A percentile compares a stretch with the other conserved stretches of the same genome.
These are phyloP conservation scores for Crithidia thermophila DNA, from an alignment of 208 protist species.

Conservation along the genomic window DNA sequence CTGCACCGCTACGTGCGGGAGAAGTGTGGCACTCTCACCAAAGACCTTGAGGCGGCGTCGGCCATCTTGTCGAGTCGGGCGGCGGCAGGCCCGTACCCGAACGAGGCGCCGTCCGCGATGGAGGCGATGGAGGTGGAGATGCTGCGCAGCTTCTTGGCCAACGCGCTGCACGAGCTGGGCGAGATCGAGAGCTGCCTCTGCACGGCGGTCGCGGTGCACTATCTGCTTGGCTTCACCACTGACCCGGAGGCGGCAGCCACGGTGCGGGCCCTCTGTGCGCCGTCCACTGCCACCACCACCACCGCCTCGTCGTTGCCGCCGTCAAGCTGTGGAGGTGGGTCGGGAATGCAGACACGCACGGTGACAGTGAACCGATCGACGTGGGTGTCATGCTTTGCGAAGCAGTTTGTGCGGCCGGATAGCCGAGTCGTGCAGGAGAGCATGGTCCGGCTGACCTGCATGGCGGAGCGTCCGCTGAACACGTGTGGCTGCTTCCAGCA, in stretches of 20 bases:
- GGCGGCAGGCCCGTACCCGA: too few relatives aligned
- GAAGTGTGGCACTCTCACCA: conserved; percentile 40
- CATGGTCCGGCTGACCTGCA: conserved; percentile 66
- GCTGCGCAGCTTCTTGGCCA: conserved; percentile 39
- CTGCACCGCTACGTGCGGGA: conserved; percentile 41
- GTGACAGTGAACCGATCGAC: conserved; percentile 23
- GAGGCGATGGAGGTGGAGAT: conserved; percentile 40
- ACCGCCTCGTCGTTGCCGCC: not conserved
- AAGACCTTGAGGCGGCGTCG: conserved; percentile 40
- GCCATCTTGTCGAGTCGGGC: conserved; percentile 20
- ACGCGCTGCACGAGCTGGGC: conserved; percentile 46
- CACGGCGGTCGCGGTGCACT: conserved; percentile 54
- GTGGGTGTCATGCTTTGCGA: conserved; percentile 27
- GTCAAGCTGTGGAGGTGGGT: too few relatives aligned
- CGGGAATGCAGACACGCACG: conserved; percentile 23
- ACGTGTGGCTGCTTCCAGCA: conserved; percentile 80
- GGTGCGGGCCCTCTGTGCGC: conserved; percentile 31
- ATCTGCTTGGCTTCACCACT: conserved; percentile 37
- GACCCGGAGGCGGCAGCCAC: conserved; percentile 18
- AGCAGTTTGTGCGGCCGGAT: conserved; percentile 29
- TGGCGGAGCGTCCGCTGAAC: conserved; percentile 75
- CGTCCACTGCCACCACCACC: conserved; percentile 6
- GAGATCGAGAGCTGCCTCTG: conserved; percentile 68
- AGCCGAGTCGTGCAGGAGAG: conserved; percentile 34
- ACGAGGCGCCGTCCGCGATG: conserved; percentile 7